phyloP scores from a whole-genome alignment of 306 rosid genomes.

The Corylus avellana region DNA sequence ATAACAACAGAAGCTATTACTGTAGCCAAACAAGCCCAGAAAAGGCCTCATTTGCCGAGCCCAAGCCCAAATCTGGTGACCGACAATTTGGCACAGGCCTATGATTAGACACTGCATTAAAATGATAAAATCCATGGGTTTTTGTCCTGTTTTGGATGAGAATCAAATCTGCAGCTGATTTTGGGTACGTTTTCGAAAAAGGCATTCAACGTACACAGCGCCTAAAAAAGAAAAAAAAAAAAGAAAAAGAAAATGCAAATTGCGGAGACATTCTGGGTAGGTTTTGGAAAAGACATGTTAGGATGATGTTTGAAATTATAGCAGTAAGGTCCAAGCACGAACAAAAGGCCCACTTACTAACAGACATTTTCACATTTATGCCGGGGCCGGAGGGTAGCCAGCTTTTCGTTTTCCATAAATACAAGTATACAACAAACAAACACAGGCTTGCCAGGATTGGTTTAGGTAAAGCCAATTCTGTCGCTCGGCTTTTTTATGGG shows the following conservation, averaged over 20 bases:
- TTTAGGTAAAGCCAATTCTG: not conserved
- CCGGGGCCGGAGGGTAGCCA: not conserved
- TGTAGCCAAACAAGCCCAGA: not conserved
- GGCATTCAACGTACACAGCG: too few relatives aligned
- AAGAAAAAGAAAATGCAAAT: too few relatives aligned
- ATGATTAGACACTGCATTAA: not conserved
- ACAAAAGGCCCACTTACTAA: not conserved
- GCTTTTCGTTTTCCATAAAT: slow-evolving; percentile 24
- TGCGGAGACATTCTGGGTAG: too few relatives aligned
- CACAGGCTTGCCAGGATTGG: not conserved
- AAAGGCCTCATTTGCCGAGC: not conserved
- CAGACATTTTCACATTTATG: not conserved
- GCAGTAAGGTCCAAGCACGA: not conserved
- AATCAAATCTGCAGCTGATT: not conserved
- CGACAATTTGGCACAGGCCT: not conserved
- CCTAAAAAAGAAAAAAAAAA: too few relatives aligned
- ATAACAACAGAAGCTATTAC: too few relatives aligned
- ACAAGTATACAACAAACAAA: slow-evolving; percentile 25
- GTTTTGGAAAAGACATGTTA: not conserved
- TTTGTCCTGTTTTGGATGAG: too few relatives aligned
- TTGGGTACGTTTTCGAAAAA: too few relatives aligned
- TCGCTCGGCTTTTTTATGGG: not conserved
- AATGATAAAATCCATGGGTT: too few relatives aligned
- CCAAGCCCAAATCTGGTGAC: not conserved
- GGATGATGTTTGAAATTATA: not conserved